These are phyloP conservation scores for Pseudocercospora cruenta DNA, from an alignment of 2,329 filamentous ascomycete species.

Conservation along the genomic window DNA sequence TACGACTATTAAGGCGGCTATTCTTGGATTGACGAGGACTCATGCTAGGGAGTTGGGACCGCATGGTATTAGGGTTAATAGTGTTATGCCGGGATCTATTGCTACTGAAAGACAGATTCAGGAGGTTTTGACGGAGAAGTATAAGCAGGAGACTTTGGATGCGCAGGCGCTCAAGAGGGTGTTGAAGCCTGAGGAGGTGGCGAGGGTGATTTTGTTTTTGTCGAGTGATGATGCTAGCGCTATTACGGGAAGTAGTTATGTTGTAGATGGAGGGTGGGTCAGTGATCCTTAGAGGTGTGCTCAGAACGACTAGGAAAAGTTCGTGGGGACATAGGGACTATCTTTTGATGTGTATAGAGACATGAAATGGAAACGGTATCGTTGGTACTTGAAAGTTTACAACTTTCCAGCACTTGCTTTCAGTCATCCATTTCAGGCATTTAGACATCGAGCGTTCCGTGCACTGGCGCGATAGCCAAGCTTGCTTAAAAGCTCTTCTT, in stretches of 20 bases:
- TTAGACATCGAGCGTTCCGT: no score
- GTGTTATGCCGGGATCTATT: conserved; percentile 38
- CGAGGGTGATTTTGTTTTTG: conserved; percentile 36
- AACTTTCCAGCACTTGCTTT: no score
- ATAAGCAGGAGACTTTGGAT: conserved; percentile 33
- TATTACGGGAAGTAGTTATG: conserved; percentile 38
- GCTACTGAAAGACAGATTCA: conserved; percentile 38
- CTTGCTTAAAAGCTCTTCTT: background rate
- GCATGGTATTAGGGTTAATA: conserved; percentile 34
- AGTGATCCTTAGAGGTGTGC: conserved; percentile 25
- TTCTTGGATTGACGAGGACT: conserved; percentile 36
- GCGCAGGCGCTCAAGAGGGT: conserved; percentile 38
- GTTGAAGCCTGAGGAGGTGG: conserved; percentile 37
- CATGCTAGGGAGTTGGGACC: conserved; percentile 37
- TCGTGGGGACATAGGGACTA: background rate
- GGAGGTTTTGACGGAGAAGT: conserved; percentile 38
- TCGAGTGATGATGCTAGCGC: conserved; percentile 38
- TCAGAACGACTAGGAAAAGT: background rate
- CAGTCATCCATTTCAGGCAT: no score
- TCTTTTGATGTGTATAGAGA: background rate
- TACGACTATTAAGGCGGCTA: conserved; percentile 34
- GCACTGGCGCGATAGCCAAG: background rate
- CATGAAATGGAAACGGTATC: background rate
- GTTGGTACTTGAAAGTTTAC: background rate
- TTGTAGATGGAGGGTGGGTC: conserved; percentile 39